Base-by-base conservation (phyloP, 2,329 filamentous ascomycete species). In the Trichoderma endophyticum region DNA sequence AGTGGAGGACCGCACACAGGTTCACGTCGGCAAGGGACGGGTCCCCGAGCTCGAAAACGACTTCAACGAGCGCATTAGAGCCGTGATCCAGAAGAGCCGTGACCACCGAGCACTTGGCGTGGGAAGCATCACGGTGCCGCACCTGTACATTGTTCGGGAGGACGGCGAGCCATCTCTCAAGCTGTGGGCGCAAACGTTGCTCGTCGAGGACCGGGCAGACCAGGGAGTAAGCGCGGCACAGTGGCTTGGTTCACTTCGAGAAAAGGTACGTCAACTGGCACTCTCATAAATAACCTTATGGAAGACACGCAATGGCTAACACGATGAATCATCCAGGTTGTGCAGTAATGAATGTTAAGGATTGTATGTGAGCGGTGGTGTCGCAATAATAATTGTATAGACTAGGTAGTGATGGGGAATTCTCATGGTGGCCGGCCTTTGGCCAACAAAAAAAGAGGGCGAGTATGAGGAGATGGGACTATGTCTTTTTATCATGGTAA, bases 141-240 rank as follows among this genome's bases (percentile, higher is more conserved):
- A 97, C 78, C 85, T 99, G 71, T 99, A 98, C 80, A 88, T 98
- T 77, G 92, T 98, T 73, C 91, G 95, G 77, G 95, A 98, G 82
- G 96, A 98, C 79, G 96, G 96, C 67, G 96, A 99, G 83, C 96
- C 96, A 36, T 95, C 93, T 78, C 85, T 99, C 81, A 95, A 97
- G 83, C 85, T 98, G 74, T 99, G 96, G 96, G 96, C 96, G 59
- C 95, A 98, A 86, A 98, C 96, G 57, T 86, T 98, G 82, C 85
- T 99, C 77, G 92, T 99, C 61, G 96, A 99, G 83, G 96, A 99
- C 83, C 88, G 95, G 75, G 94, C 95, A 70, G 96, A 99, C 80
- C 94, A 98, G 84, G 92, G 94, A 64, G 91, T 97, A 83, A 97
- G 95, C 80, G 91, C 96, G 79, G 91, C 92, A 77, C 95, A 98